Evolutionary conservation across 148 eudicot genomes (phyloP), one percentile per base, ranked within the genome.

Genomic region (Rhododendron griersonianum): DNA sequence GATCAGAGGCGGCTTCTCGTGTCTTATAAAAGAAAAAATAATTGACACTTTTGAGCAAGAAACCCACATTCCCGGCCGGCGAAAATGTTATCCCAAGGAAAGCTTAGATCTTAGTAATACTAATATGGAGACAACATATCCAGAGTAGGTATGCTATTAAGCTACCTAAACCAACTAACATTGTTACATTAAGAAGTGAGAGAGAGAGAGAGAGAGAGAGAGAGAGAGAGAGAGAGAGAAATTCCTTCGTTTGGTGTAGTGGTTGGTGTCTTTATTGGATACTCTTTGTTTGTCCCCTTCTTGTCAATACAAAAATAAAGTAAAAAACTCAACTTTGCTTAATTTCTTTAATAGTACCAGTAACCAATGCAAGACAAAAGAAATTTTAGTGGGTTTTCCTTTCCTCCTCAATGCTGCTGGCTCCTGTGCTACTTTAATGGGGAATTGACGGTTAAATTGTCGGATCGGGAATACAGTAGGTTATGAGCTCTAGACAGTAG

Each of bases 161-260:
- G 37, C 44, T 61, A 85, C 84, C 89, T 88, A 88, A 88, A 76
- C 83, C 87, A 81, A 85, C 87, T 55, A 88, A 45, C 65, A 2
- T 57, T 61, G 2, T 35, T 39, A 2, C 63, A 23, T 57, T 9
- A 65, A 45, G 4, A 11, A n/a, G 33, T 5, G 21, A 55, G 21
- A 55, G 59, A 16, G 59, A 55, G 59, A 55, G 59, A 19, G 67
- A 61, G 25, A 1, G 67, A 61, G 67, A 21, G 9, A 23, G 67
- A 19, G 67, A 19, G 67, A 61, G 67, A 61, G 69, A 65, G 71
- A 9, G 71, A n/a, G 71, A 65, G 48, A 33, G 25, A 2, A 69
- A 30, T 50, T 25, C 67, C 50, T 81, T 55, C 51, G 48, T 85
- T 80, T 59, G 83, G 37, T 35, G 45, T 63, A 21, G 83, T 78